Evolutionary conservation across 495 filamentous ascomycete genomes (phyloP), one percentile per base, ranked within the genome.

Genomic region (Talaromyces ruber): DNA sequence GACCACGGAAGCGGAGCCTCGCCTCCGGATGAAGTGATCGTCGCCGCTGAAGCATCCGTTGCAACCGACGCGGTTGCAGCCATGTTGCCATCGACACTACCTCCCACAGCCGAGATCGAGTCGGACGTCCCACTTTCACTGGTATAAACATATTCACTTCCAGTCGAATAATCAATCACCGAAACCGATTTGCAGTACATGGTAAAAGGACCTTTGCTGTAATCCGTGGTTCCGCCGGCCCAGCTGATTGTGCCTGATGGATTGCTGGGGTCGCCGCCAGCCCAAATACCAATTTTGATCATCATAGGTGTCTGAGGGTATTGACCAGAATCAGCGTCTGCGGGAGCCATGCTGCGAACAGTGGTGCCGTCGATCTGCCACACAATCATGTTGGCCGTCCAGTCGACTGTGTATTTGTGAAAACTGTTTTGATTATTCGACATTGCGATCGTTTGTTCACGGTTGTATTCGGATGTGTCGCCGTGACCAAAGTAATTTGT

Each of bases 401-500:
- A 97, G 61, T 89, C 81, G 37, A 88, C 80, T n/a, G 89, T 87
- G 70, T 94, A 97, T 58, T 90, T 95, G 72, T 94, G 88, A 71
- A 86, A 90, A 57, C 78, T 76, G 16, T 77, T 70, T 30, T 84
- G 81, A 30, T 80, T 81, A 6, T 72, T 71, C 22, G 76, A 50
- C 30, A 84, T 81, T 7, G 75, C 67, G 67, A 86, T 81, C 66
- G 80, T 83, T 25, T 77, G 78, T 58, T 82, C 89, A 21, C 86
- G 84, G 68, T 86, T 84, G 71, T 82, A 88, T 30, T 79, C 77
- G 6, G 75, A 80, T 50, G 90, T 92, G 63, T 83, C 71, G 39
- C 90, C 91, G 71, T 94, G 93, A 67, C 92, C 91, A 65, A 92
- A 96, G 68, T 91, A 96, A 75, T 95, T 95, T 76, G 80, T 92